Percentiles rank a stretch among this genome's conserved stretches.
phyloP scores from a whole-genome alignment of 2,329 filamentous ascomycete genomes.

The Talaromyces sp. region DNA sequence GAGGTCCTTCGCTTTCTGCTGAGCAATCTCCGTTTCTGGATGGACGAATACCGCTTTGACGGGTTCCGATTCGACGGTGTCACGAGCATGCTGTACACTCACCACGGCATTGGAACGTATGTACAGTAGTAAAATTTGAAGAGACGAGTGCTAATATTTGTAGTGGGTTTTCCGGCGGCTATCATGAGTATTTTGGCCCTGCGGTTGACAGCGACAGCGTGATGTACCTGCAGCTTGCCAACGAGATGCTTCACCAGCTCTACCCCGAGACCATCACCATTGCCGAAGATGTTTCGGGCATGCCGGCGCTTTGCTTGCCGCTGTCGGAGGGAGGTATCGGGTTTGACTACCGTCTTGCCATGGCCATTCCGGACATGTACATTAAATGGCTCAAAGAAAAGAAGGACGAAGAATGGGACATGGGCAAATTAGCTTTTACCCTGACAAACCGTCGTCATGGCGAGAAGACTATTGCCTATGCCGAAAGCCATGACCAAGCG shows the following conservation, averaged over 20 bases:
- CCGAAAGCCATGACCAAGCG: slow-evolving; percentile 96
- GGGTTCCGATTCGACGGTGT: slow-evolving; percentile 98
- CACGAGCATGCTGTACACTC: slow-evolving; percentile 93
- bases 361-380: slow-evolving; percentile 98
- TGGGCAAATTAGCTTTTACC: slow-evolving; percentile 76
- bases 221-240: slow-evolving; percentile 92
- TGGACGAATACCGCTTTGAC: slow-evolving; percentile 96
- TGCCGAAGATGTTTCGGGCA: slow-evolving; percentile 95
- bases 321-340: slow-evolving; percentile 83
- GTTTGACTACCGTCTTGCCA: slow-evolving; percentile 94
- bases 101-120: slow-evolving; percentile 95
- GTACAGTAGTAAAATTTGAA: slow-evolving; percentile 29
- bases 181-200: slow-evolving; percentile 94
- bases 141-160: background rate
- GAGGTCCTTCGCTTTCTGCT: slow-evolving; percentile 94
- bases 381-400: slow-evolving; percentile 98
- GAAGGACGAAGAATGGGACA: slow-evolving; percentile 85
- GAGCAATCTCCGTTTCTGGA: slow-evolving; percentile 96
- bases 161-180: slow-evolving; percentile 92
- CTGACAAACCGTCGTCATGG: slow-evolving; percentile 89
- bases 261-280: slow-evolving; percentile 87
- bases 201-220: slow-evolving; percentile 89
- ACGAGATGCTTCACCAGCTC: slow-evolving; percentile 87
- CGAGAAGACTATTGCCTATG: slow-evolving; percentile 97
- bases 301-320: slow-evolving; percentile 91